Evolutionary conservation across 2,329 filamentous ascomycete genomes (phyloP), one percentile per base, ranked within the genome.

Genomic region (Corinectria fuckeliana): DNA sequence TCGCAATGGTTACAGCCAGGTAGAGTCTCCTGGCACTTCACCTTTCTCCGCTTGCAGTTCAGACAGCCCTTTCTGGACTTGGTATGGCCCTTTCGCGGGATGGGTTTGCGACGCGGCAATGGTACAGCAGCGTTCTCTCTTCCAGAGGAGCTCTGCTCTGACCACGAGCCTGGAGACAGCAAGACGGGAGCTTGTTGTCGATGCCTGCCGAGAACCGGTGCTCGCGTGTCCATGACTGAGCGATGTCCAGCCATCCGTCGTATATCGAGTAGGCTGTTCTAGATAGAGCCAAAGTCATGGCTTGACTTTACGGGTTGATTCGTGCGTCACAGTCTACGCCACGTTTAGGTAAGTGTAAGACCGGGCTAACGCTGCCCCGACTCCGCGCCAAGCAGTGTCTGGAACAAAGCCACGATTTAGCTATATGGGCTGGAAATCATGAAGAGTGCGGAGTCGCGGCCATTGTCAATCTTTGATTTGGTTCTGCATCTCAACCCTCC

Each of bases 1-100:
- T 53, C 50, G 23, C 66, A 68, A 23, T 61, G 47, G 6, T 38
- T 36, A 14, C 64, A 68, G 5, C 49, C 59, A 5, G 66, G 66
- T 4, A 60, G 50, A 3, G 50, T 58, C 53, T 68, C 66, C 6
- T 53, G 58, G 14, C 66, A 68, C n/a, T 68, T 68, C 10, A 67
- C 64, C 41, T 62, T 61, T 11, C 64, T 60, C 18, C 64, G 61
- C 38, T 68, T 68, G 53, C 66, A 68, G 50, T 61, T 66, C 28
- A 66, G 48, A 38, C 66, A 68, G 5, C 66, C 66, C 4, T 38
- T 60, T 49, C 62, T 58, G 1, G 66, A 66, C 21, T 68, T 68
- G 1, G 54, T 63, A 21, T 65, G 63, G 3, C 63, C 63, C 23
- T 58, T 61, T 4, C 63, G 41, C 0, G 63, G 63, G 4, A 59